phyloP scores from a whole-genome alignment of 805 yeast species.

The Nakazawaea molendinolei region DNA sequence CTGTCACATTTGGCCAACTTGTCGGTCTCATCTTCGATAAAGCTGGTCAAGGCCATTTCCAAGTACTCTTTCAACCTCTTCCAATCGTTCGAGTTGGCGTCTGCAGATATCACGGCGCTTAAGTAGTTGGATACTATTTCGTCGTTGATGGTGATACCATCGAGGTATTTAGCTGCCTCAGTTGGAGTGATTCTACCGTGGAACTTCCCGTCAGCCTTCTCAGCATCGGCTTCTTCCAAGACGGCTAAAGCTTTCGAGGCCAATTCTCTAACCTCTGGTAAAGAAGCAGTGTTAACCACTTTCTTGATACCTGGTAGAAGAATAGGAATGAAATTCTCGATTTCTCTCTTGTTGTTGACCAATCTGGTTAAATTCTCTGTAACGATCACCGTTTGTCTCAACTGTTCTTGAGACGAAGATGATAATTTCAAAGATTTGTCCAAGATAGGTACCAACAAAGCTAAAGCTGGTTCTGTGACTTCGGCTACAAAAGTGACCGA shows the following conservation, averaged over 20 bases:
- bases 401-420: conserved; percentile 89
- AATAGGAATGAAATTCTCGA: conserved; percentile 79
- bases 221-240: conserved; percentile 71
- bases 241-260: conserved; percentile 84
- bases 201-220: conserved; percentile 62
- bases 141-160: conserved; percentile 27
- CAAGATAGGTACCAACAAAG: conserved; percentile 86
- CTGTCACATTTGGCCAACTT: conserved; percentile 34
- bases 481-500: conserved; percentile 97
- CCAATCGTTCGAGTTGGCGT: conserved; percentile 73
- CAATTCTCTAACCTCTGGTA: conserved; percentile 93
- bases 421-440: conserved; percentile 83
- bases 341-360: conserved; percentile 89
- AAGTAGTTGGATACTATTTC: conserved; percentile 41
- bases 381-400: conserved; percentile 94
- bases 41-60: conserved; percentile 29
- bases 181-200: conserved; percentile 64
- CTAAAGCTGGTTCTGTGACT: conserved; percentile 92
- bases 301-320: conserved; percentile 87
- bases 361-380: conserved; percentile 92
- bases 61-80: conserved; percentile 52
- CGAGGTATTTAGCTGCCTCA: conserved; percentile 42
- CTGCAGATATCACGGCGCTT: conserved; percentile 45
- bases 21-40: conserved; percentile 26
- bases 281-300: conserved; percentile 83